phyloP scores from a whole-genome alignment of 2,329 filamentous ascomycete genomes.

The Stemphylium beticola region DNA sequence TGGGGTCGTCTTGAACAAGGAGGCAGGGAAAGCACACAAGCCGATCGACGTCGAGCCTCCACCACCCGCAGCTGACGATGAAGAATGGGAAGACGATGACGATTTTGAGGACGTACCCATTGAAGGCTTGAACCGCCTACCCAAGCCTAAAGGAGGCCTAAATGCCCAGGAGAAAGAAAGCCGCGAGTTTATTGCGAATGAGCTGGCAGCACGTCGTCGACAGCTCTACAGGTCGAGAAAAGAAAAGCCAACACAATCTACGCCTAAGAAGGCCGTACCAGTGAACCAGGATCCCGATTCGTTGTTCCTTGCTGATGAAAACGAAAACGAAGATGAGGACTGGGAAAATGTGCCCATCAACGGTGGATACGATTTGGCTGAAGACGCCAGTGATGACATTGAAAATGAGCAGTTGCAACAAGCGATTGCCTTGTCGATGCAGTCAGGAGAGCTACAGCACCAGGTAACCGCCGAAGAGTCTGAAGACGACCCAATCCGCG shows the following conservation, averaged over 20 bases:
- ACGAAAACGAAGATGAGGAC: slow-evolving; percentile 46
- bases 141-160: slow-evolving; percentile 59
- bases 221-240: slow-evolving; percentile 55
- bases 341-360: slow-evolving; percentile 54
- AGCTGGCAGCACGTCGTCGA: slow-evolving; percentile 54
- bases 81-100: slow-evolving; percentile 72
- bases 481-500: slow-evolving; percentile 52
- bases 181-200: slow-evolving; percentile 44
- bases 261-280: slow-evolving; percentile 25
- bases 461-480: slow-evolving; percentile 57
- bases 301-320: slow-evolving; percentile 61
- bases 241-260: slow-evolving; percentile 19
- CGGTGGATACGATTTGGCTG: slow-evolving; percentile 64
- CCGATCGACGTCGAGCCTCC: slow-evolving; percentile 89
- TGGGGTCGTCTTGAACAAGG: slow-evolving; percentile 87
- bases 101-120: slow-evolving; percentile 95
- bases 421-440: slow-evolving; percentile 85
- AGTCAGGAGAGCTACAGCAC: slow-evolving; percentile 52
- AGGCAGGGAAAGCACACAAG: slow-evolving; percentile 79
- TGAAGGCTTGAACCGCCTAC: slow-evolving; percentile 83
- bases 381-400: slow-evolving; percentile 53
- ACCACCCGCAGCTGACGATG: slow-evolving; percentile 56
- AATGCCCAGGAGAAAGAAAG: slow-evolving; percentile 40
- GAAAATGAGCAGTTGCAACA: slow-evolving; percentile 78
- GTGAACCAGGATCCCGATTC: slow-evolving; percentile 55